Conservation (phyloP, 2,329 filamentous ascomycete genomes). For the Penicillium sp. region DNA sequence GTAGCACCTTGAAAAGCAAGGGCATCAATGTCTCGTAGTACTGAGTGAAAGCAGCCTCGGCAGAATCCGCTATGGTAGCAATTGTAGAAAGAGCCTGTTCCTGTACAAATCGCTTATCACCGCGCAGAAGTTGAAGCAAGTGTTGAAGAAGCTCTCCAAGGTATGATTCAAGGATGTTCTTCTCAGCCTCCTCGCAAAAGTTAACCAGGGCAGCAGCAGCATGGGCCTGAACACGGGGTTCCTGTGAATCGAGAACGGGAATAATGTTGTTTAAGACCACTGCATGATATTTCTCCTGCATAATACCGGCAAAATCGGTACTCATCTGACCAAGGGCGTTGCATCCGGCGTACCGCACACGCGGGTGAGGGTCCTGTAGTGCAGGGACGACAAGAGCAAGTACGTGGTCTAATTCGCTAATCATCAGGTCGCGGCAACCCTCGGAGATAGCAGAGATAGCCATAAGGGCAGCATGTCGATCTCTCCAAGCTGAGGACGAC, state of each 20-base stretch:
- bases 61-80: slow-evolving; percentile 97
- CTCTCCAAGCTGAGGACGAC: slow-evolving; percentile 88
- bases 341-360: slow-evolving; percentile 95
- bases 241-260: slow-evolving; percentile 81
- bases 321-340: slow-evolving; percentile 99
- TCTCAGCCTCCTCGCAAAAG: slow-evolving; percentile 98
- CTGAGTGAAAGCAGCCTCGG: slow-evolving; percentile 87
- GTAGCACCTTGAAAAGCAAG: slow-evolving; percentile 81
- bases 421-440: slow-evolving; percentile 92
- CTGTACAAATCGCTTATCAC: slow-evolving; percentile 91
- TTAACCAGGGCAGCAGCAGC: slow-evolving; percentile 97
- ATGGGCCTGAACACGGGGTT: slow-evolving; percentile 93
- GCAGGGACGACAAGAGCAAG: slow-evolving; percentile 92
- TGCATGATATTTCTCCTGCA: slow-evolving; percentile 94
- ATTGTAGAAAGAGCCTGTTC: slow-evolving; percentile 97
- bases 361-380: slow-evolving; percentile 81
- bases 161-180: slow-evolving; percentile 85
- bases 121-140: slow-evolving; percentile 82
- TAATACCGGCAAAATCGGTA: slow-evolving; percentile 95
- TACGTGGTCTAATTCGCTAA: slow-evolving; percentile 89
- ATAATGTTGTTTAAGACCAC: slow-evolving; percentile 86
- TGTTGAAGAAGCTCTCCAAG: slow-evolving; percentile 81
- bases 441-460: slow-evolving; percentile 98
- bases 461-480: slow-evolving; percentile 95
- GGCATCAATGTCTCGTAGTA: slow-evolving; percentile 98